Evolutionary conservation across 352 stramenopile genomes (phyloP).

Genomic region (Phytophthora sp.): DNA sequence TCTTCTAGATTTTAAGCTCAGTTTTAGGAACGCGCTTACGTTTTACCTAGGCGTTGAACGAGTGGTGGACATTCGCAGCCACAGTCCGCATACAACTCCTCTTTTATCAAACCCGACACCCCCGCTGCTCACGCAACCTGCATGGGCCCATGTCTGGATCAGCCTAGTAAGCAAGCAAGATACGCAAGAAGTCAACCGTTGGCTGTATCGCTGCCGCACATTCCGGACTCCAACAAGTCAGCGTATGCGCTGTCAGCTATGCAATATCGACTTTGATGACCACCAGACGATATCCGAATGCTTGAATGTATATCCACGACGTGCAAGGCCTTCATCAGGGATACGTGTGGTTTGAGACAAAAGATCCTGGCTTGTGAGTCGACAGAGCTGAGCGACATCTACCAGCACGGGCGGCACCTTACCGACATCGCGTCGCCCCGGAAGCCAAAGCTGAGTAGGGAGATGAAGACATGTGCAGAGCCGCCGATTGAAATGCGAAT

Average conservation of each 20-base stretch:
- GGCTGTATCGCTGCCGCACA: not conserved
- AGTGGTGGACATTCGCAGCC: too few species aligned
- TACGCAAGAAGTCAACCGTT: not conserved
- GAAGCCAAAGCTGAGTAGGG: not conserved
- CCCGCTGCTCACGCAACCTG: too few species aligned
- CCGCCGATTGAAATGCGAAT: slow-evolving; percentile 1
- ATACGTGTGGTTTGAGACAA: not conserved
- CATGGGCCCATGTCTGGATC: not conserved
- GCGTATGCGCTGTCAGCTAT: not conserved
- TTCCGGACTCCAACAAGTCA: not conserved
- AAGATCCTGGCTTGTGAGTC: not conserved
- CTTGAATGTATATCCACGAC: not conserved
- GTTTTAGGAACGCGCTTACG: too few species aligned
- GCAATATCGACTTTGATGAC: not conserved
- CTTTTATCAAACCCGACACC: too few species aligned
- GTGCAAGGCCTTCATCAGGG: not conserved
- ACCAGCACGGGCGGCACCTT: not conserved
- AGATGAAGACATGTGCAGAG: slow-evolving; percentile 6
- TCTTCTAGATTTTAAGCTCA: too few species aligned
- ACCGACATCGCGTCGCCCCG: not conserved
- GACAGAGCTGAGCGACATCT: not conserved
- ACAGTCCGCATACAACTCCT: too few species aligned
- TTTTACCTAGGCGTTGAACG: too few species aligned
- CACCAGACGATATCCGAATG: too few species aligned
- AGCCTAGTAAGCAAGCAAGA: not conserved